Evolutionary conservation across 345 rosid genomes (phyloP).

Genomic region (Corchorus olitorius): DNA sequence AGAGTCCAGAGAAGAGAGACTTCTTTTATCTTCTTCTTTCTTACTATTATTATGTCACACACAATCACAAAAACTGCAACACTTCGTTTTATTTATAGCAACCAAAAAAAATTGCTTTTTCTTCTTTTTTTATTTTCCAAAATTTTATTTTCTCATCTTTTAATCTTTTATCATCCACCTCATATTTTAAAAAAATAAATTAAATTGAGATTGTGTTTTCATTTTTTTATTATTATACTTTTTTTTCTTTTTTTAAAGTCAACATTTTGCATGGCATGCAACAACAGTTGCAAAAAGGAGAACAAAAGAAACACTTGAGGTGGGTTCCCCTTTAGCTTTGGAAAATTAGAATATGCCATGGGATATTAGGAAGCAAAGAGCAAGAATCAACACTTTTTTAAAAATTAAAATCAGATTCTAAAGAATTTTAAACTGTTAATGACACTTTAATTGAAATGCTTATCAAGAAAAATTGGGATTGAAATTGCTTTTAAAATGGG

Average conservation of each 20-base stretch:
- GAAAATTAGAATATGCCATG: background rate
- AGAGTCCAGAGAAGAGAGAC: background rate
- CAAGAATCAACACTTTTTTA: background rate
- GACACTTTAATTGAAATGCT: background rate
- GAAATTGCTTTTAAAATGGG: background rate
- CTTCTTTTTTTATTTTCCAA: background rate
- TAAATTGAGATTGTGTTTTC: too few species aligned
- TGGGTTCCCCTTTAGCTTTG: background rate
- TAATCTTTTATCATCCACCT: background rate
- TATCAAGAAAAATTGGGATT: background rate
- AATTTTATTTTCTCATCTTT: background rate
- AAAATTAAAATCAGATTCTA: background rate
- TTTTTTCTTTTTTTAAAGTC: too few species aligned
- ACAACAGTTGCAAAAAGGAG: too few species aligned
- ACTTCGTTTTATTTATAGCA: background rate
- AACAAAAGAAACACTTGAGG: too few species aligned
- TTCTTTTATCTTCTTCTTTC: background rate
- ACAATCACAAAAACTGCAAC: background rate
- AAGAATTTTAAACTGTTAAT: background rate
- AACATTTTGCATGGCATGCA: background rate
- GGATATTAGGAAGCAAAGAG: background rate
- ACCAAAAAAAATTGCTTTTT: background rate
- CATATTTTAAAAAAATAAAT: background rate
- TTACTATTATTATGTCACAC: background rate
- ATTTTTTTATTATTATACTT: too few species aligned